These are phyloP conservation scores for Neolecta irregularis DNA, from an alignment of 1,139 yeast species.

Conservation along the genomic window DNA sequence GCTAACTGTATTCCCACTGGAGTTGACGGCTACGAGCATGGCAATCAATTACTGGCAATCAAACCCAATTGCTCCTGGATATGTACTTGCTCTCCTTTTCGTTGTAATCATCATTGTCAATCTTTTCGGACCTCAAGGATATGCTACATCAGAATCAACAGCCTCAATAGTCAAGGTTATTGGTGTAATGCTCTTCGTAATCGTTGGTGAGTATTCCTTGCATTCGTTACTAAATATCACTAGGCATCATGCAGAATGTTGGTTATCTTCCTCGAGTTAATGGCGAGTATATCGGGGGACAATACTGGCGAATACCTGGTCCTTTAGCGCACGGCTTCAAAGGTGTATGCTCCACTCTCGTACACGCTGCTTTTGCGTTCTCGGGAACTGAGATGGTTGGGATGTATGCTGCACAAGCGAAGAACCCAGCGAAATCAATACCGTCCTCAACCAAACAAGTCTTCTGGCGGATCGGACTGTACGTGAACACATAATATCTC, in stretches of 20 bases:
- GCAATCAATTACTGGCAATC: constrained; percentile 49
- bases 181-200: constrained; percentile 50
- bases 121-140: too few relatives aligned
- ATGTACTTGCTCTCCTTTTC: constrained; percentile 52
- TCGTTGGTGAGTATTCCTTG: too few relatives aligned
- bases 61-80: constrained; percentile 49
- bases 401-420: constrained; percentile 72
- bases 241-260: constrained; percentile 42
- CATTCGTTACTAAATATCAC: too few relatives aligned
- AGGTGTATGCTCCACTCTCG: constrained; percentile 71
- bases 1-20: too few relatives aligned
- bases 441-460: constrained; percentile 61
- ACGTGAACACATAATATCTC: too few relatives aligned
- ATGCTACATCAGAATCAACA: too few relatives aligned
- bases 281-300: constrained; percentile 47
- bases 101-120: constrained; percentile 40
- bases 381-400: constrained; percentile 77
- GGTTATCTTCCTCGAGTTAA: constrained; percentile 62
- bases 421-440: constrained; percentile 51
- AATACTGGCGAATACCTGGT: constrained; percentile 46
- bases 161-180: constrained; percentile 43
- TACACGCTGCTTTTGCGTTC: constrained; percentile 74
- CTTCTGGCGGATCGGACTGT: constrained; percentile 51
- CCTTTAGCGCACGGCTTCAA: constrained; percentile 53
- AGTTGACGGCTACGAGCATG: constrained; percentile 62